Percentiles rank a stretch among this genome's conserved stretches.
Conservation (phyloP, 139 green algal species). For the Chlorella sp. region DNA sequence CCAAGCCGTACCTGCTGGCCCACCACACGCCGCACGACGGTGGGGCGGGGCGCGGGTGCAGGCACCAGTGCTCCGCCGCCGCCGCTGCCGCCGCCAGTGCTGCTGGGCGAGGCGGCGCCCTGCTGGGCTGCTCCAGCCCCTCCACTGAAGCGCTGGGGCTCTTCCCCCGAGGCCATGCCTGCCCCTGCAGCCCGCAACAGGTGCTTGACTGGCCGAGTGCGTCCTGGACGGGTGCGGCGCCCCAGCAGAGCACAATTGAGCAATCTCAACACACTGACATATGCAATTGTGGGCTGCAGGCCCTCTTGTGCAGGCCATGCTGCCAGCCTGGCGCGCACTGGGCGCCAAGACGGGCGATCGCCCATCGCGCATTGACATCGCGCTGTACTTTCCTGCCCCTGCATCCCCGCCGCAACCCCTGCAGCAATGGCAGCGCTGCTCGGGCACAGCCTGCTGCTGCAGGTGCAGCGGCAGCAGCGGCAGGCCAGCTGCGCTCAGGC, state of each 20-base stretch:
- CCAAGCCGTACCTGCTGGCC: slow-evolving; percentile 19
- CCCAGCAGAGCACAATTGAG: too few relatives aligned
- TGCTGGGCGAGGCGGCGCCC: background rate
- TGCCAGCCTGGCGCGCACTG: too few relatives aligned
- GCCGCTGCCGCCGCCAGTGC: slow-evolving; percentile 1
- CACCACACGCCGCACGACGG: slow-evolving; percentile 26
- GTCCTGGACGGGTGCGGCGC: too few relatives aligned
- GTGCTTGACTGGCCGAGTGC: too few relatives aligned
- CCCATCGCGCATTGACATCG: too few relatives aligned
- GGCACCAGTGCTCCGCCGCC: slow-evolving; percentile 2
- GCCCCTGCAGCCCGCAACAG: too few relatives aligned
- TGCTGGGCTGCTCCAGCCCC: background rate
- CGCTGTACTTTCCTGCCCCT: too few relatives aligned
- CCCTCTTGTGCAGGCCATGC: too few relatives aligned
- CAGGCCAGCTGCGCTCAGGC: background rate
- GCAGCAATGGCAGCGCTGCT: slow-evolving; percentile 2
- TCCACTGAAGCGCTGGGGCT: slow-evolving; percentile 27
- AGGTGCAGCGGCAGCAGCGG: background rate
- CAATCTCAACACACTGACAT: too few relatives aligned
- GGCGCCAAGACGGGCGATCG: too few relatives aligned
- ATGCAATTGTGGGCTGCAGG: too few relatives aligned
- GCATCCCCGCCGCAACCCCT: too few relatives aligned
- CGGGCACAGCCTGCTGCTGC: background rate
- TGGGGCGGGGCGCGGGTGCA: background rate
- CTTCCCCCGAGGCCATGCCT: background rate